phyloP scores from a whole-genome alignment of 208 protist species.

The Tritrichomonas musculus region DNA sequence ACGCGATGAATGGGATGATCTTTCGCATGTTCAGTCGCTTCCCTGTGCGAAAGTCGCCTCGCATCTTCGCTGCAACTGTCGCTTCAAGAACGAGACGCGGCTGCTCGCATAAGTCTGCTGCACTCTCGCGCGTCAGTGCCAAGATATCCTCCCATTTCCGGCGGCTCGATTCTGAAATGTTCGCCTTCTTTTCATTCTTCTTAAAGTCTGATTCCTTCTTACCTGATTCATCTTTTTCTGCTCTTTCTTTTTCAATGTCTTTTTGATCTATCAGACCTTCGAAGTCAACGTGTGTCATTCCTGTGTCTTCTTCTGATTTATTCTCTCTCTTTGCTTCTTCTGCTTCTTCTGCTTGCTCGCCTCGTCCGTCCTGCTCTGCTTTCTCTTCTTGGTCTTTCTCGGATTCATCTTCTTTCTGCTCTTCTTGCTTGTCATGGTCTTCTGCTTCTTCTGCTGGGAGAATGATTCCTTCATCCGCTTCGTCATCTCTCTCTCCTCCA shows the following conservation, averaged over 20 bases:
- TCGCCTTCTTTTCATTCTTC: background rate
- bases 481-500: background rate
- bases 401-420: background rate
- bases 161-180: background rate
- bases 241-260: no score
- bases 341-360: conserved; percentile 40
- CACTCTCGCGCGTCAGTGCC: conserved; percentile 77
- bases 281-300: background rate
- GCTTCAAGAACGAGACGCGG: conserved; percentile 95
- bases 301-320: conserved; percentile 40
- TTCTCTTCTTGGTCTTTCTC: conserved; percentile 41
- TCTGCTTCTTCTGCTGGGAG: background rate
- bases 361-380: no score
- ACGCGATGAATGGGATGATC: conserved; percentile 98
- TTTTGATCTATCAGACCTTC: no score
- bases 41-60: conserved; percentile 98
- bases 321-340: conserved; percentile 34
- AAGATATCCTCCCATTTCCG: conserved; percentile 51
- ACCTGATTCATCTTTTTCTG: background rate
- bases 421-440: background rate
- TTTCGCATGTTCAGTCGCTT: conserved; percentile 99
- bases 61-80: conserved; percentile 86
- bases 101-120: conserved; percentile 94
- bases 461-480: background rate
- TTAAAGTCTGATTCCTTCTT: background rate